Conservation (phyloP, 139 green algal genomes). For the Chlamydomonas asymmetrica region DNA sequence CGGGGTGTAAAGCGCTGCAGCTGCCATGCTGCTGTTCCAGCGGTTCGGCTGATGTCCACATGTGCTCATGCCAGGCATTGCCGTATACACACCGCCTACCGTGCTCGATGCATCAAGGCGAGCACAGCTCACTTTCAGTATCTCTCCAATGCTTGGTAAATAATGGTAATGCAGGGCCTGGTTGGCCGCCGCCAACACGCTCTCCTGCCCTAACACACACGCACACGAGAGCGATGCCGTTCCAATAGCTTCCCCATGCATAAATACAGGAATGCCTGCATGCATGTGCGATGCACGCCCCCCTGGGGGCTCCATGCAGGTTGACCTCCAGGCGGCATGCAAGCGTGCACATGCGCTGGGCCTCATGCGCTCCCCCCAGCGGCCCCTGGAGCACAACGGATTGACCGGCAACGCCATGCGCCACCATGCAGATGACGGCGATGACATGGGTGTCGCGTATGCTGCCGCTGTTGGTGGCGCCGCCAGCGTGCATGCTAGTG, state of each 20-base stretch:
- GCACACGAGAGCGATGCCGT: too few relatives aligned
- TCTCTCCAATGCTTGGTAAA: not conserved
- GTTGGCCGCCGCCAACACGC: too few relatives aligned
- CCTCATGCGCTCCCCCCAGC: too few relatives aligned
- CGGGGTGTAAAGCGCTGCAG: not conserved
- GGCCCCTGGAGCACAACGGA: not conserved
- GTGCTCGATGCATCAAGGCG: not conserved
- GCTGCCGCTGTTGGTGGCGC: too few relatives aligned
- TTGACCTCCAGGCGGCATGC: too few relatives aligned
- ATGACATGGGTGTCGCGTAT: not conserved
- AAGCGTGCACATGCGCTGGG: too few relatives aligned
- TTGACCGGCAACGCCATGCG: not conserved
- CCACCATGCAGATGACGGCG: not conserved
- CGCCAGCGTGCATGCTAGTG: not conserved
- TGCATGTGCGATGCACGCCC: too few relatives aligned
- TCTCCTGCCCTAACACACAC: too few relatives aligned
- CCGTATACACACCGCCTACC: not conserved
- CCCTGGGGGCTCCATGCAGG: too few relatives aligned
- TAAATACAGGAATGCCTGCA: too few relatives aligned
- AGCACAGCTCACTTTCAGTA: not conserved
- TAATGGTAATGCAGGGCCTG: not conserved
- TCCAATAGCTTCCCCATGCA: too few relatives aligned
- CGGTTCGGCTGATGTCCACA: too few relatives aligned
- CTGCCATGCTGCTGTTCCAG: slow-evolving; percentile 53
- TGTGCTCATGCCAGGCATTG: not conserved